Conservation (phyloP, 805 yeast genomes). For the Kodamaea leandrae region DNA sequence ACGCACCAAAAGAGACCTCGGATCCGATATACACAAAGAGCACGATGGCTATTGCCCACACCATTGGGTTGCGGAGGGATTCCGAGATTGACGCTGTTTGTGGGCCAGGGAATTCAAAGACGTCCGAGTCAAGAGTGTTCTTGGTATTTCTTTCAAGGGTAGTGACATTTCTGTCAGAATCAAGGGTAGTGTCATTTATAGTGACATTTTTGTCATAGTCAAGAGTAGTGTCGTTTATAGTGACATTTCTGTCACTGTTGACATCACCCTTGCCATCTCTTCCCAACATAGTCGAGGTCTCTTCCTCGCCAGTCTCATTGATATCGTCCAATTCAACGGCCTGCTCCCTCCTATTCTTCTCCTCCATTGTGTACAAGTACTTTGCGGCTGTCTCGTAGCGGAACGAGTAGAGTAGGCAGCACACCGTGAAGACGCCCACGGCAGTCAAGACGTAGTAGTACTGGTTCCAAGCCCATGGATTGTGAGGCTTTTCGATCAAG, state of each 20-base stretch:
- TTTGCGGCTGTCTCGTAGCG: slow-evolving; percentile 46
- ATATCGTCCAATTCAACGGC: slow-evolving; percentile 12
- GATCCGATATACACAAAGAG: slow-evolving; percentile 52
- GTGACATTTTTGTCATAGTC: no score
- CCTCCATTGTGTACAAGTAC: slow-evolving; percentile 28
- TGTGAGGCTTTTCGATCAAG: slow-evolving; percentile 34
- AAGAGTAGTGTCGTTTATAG: no score
- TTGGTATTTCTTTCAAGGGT: no score
- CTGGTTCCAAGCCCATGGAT: slow-evolving; percentile 48
- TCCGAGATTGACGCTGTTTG: slow-evolving; percentile 29
- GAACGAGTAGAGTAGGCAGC: slow-evolving; percentile 28
- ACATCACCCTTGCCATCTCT: no score
- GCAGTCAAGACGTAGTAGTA: slow-evolving; percentile 39
- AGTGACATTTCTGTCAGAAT: no score
- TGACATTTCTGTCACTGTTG: no score
- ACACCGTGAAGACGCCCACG: slow-evolving; percentile 23
- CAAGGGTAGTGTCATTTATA: no score
- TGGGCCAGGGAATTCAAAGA: no score
- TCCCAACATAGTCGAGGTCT: background rate
- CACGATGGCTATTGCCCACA: slow-evolving; percentile 40
- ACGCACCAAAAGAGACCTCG: slow-evolving; percentile 52
- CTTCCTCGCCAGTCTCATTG: slow-evolving; percentile 1
- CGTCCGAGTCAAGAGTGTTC: no score
- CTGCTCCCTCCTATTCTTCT: slow-evolving; percentile 10
- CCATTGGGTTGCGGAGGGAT: slow-evolving; percentile 32